phyloP scores from a whole-genome alignment of 2,329 filamentous ascomycete species.

The Fusarium abutilonis region DNA sequence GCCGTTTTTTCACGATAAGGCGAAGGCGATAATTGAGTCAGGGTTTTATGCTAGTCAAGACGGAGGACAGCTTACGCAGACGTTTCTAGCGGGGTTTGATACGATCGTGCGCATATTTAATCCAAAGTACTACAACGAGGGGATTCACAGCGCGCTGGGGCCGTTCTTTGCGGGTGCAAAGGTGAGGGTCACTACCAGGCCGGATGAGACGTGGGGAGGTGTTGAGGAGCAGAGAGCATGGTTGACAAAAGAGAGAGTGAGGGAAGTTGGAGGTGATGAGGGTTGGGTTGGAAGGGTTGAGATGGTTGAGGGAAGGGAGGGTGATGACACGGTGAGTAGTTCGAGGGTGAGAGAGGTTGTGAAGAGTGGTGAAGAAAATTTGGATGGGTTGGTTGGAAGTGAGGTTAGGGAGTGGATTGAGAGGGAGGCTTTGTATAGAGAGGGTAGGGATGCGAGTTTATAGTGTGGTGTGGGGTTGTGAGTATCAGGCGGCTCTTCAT shows the following conservation, averaged over 20 bases:
- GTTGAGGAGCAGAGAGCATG: slow-evolving; percentile 56
- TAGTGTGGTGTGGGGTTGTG: background rate
- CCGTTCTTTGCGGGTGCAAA: slow-evolving; percentile 71
- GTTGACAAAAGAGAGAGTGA: slow-evolving; percentile 59
- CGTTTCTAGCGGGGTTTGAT: slow-evolving; percentile 80
- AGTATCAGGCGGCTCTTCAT: fast-evolving
- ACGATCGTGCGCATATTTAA: slow-evolving; percentile 78
- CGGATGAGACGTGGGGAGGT: slow-evolving; percentile 68
- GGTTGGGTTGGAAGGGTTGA: slow-evolving; percentile 70
- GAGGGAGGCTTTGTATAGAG: slow-evolving; percentile 64
- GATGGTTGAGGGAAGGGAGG: slow-evolving; percentile 62
- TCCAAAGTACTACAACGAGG: slow-evolving; percentile 71
- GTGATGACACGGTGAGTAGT: slow-evolving; percentile 62
- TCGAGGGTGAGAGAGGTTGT: slow-evolving; percentile 71
- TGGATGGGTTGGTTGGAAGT: slow-evolving; percentile 65
- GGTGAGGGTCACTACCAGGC: slow-evolving; percentile 71
- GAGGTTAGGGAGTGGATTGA: slow-evolving; percentile 68
- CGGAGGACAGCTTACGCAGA: slow-evolving; percentile 57
- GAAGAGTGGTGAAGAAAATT: slow-evolving; percentile 56
- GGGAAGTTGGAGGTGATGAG: slow-evolving; percentile 62
- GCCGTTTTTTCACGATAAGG: slow-evolving; percentile 81
- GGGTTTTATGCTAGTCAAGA: slow-evolving; percentile 52
- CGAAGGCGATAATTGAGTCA: slow-evolving; percentile 62
- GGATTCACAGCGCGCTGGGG: slow-evolving; percentile 64
- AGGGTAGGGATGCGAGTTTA: slow-evolving; percentile 36